Evolutionary conservation across 805 yeast genomes (phyloP), one percentile per base, ranked within the genome.

Genomic region (Yamadazyma takamatsuzukensis): DNA sequence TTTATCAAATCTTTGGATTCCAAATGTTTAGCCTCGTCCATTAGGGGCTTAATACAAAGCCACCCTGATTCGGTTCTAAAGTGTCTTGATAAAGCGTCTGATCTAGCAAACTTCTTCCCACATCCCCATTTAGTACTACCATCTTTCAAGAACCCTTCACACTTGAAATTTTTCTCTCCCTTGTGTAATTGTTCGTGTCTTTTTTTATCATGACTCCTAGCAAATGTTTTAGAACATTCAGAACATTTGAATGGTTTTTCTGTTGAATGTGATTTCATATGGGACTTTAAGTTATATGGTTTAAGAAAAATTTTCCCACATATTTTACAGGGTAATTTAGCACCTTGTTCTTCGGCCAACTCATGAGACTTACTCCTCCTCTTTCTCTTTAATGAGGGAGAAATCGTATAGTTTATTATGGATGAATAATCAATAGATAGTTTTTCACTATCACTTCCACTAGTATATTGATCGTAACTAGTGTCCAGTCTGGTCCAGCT

Each of bases 21-120:
- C 28, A 48, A 26, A 18, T 49, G 54, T 39, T 54, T 61, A n/a
- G 70, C 81, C 39, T 78, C 86, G 21, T 70, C 74, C 66, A 80
- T 68, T 40, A 82, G 61, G 3, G 85, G 84, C 39, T 70, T 63
- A 32, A 83, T 73, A 51, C 93, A 83, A 13, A 66, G 56, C 65
- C 81, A 72, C 1, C 93, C 93, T 0, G 83, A 75, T 39, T 81
- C 90, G 2, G 89, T 79, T 35, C 84, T 61, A 49, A 82, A 81
- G 49, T 83, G 93, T 32, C 90, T 68, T 2, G 83, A 78, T 25
- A 83, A 64, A 0, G 90, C 93, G 53, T 83, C 93, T 2, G 84
- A 79, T 25, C 93, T 63, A 4, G 89, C 87, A 55, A 83, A 83
- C 41, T 70, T 66, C 49, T 78, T 75, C 11, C 83, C 80, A 53